Base-by-base conservation (phyloP, 2,329 filamentous ascomycete species). In the Colletotrichum filicis region DNA sequence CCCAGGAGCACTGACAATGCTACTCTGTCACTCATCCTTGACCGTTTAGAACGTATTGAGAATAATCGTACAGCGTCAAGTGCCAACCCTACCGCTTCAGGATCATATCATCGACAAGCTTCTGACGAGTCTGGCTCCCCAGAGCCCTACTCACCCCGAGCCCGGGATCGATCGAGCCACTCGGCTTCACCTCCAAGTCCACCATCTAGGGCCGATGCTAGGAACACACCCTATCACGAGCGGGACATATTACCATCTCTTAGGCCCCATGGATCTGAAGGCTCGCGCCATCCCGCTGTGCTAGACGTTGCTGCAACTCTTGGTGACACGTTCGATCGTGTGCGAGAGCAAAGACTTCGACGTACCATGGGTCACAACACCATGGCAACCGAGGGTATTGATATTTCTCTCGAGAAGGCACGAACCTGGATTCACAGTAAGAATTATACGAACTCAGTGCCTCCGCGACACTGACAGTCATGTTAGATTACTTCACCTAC, bases 11-110 rank as follows among this genome's bases (percentile, higher is more conserved):
- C 58, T 35, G 64, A 68, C 8, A 64, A 75, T 49, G 66, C 66
- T 42, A 74, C 79, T 5, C 46, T 81, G 2, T 61, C 74, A 6
- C 75, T 77, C 32, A 80, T 81, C 22, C 78, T 81, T 8, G 76
- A 81, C 32, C 76, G 80, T 1, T 56, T 81, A 0, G 76, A 79
- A 14, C 79, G 78, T 2, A 78, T 81, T 11, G 80, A 81, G 66
- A 75, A 37, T 35, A 57, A 52, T 4, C 42, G 61, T 22, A 0
- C 42, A 19, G 12, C 35, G 11, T 28, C 56, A 14, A 12, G 24
- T 28, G 22, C 30, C 19, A 66, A 75, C 8, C 74, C 73, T 12
- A 74, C 75, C 9, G 19, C 42, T 19, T 56, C 74, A 14, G n/a
- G 58, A 24, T 14, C 32, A 4, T 26, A 57, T 1, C 56, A 74